Evolutionary conservation across 176 grass and related monocot species (phyloP).

Genomic region (Juncus effusus): DNA sequence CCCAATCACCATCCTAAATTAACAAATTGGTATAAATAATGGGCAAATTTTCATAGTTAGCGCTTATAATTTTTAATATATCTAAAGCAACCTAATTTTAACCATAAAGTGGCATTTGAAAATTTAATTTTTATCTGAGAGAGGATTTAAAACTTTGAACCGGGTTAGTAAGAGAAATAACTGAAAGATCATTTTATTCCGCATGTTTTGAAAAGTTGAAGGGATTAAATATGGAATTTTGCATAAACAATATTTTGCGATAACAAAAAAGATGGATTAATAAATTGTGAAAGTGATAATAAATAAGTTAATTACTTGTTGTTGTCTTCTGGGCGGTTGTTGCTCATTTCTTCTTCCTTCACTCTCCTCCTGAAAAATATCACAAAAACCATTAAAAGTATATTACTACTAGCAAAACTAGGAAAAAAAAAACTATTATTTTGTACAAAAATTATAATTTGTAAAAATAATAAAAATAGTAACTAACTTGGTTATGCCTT

Average conservation of each 20-base stretch:
- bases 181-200: too few species aligned
- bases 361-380: conserved; percentile 13
- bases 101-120: too few species aligned
- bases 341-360: conserved; percentile 4
- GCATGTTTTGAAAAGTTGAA: too few species aligned
- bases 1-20: conserved; percentile 47
- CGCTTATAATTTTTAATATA: too few species aligned
- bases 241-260: too few species aligned
- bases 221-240: too few species aligned
- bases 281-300: neutral
- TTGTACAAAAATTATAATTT: too few species aligned
- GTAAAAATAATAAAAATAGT: too few species aligned
- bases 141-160: too few species aligned
- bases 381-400: neutral
- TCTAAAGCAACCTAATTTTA: conserved; percentile 17
- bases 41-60: neutral
- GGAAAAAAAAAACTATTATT: neutral
- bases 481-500: conserved; percentile 19
- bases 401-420: neutral
- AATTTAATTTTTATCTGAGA: too few species aligned
- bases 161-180: too few species aligned
- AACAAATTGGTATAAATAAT: conserved; percentile 11
- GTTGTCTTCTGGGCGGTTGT: neutral
- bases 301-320: conserved; percentile 1
- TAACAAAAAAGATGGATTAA: too few species aligned